These are phyloP conservation scores for Diutina mesorugosa DNA, from an alignment of 1,139 yeast genomes.

Conservation along the genomic window DNA sequence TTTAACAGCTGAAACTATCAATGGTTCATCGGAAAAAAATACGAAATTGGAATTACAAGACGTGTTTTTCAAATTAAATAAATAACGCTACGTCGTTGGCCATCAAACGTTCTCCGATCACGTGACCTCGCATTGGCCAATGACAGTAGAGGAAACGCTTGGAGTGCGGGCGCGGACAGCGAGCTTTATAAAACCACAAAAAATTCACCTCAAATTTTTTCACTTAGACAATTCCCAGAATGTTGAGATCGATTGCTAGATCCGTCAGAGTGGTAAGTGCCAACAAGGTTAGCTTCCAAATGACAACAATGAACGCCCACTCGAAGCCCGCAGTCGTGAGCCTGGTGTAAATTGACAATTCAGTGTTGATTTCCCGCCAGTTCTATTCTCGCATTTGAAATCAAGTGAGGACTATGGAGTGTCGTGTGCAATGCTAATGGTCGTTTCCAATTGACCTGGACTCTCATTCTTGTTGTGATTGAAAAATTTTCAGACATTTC, in stretches of 20 bases:
- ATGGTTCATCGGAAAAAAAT: too few relatives aligned
- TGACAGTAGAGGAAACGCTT: not conserved
- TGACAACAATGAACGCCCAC: not conserved
- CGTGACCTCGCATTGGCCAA: not conserved
- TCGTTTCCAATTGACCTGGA: not conserved
- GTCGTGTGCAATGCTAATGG: not conserved
- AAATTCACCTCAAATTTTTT: not conserved
- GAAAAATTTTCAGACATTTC: not conserved
- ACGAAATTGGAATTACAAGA: not conserved
- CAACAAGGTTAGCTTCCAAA: not conserved
- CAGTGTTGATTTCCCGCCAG: not conserved
- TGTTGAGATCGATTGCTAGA: slow-evolving; percentile 2
- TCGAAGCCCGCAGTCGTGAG: not conserved
- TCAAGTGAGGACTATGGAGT: not conserved
- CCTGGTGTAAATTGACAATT: not conserved
- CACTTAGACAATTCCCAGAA: not conserved
- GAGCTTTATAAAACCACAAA: not conserved
- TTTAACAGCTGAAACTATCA: not conserved
- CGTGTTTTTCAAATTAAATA: not conserved
- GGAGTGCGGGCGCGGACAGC: not conserved
- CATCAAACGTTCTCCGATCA: not conserved
- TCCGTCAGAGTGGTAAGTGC: slow-evolving; percentile 2
- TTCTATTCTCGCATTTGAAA: not conserved
- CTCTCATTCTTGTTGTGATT: not conserved
- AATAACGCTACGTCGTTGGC: not conserved